These are phyloP conservation scores for Schizothecium vesticola DNA, from an alignment of 495 filamentous ascomycete species.

Conservation along the genomic window DNA sequence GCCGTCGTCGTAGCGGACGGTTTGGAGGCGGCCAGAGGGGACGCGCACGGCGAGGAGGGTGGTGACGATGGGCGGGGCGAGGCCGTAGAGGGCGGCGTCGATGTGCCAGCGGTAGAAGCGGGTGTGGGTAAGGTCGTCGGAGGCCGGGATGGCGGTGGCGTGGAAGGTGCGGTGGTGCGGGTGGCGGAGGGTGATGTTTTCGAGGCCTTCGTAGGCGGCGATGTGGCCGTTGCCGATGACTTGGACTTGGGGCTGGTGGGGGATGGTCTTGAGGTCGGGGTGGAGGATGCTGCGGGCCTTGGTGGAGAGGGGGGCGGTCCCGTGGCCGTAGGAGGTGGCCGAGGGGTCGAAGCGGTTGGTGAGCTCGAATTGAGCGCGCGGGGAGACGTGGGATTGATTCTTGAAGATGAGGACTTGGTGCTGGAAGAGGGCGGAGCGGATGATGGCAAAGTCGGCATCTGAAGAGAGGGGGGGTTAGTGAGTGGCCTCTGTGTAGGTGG, in stretches of 20 bases:
- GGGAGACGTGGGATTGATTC: conserved; percentile 53
- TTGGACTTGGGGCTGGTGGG: conserved; percentile 73
- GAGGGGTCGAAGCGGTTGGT: conserved; percentile 65
- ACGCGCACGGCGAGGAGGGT: conserved; percentile 63
- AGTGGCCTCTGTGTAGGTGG: neutral
- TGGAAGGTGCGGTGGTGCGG: conserved; percentile 73
- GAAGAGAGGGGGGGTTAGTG: neutral
- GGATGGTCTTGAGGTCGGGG: conserved; percentile 71
- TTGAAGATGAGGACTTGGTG: conserved; percentile 65
- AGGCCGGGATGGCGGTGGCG: conserved; percentile 53
- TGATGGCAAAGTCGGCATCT: conserved; percentile 56
- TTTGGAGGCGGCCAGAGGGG: conserved; percentile 58
- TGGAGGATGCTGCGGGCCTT: conserved; percentile 62
- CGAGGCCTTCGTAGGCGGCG: conserved; percentile 58
- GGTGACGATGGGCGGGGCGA: conserved; percentile 64
- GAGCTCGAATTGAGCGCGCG: conserved; percentile 64
- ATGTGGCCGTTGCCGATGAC: conserved; percentile 70
- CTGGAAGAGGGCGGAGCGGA: conserved; percentile 56
- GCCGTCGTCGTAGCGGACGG: conserved; percentile 65
- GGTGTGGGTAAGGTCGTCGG: conserved; percentile 61
- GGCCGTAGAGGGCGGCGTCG: conserved; percentile 67
- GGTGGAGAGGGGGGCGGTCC: conserved; percentile 56
- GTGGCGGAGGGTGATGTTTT: conserved; percentile 61
- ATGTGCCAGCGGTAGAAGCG: conserved; percentile 78
- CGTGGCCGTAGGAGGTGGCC: conserved; percentile 62